Evolutionary conservation across 495 filamentous ascomycete genomes (phyloP).

Genomic region (Xylaria intraflava): DNA sequence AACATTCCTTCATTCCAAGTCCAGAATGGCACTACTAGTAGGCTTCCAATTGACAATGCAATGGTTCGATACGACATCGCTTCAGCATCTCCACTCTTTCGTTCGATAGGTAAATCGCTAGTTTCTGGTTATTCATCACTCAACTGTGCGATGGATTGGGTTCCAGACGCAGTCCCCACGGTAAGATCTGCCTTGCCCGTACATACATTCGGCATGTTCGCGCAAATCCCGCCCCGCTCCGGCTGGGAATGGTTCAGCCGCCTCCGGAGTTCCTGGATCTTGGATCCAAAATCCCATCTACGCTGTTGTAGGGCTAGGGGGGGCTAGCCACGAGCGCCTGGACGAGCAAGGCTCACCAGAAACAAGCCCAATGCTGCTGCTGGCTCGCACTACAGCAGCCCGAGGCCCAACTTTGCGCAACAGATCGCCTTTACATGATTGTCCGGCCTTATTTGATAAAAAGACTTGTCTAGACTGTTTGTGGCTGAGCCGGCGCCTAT

Average conservation of each 20-base stretch:
- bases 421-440: conserved; percentile 3
- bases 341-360: conserved; percentile 3
- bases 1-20: background rate
- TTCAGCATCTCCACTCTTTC: background rate
- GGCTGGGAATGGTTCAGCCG: conserved; percentile 1
- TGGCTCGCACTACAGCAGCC: background rate
- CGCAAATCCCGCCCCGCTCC: conserved; percentile 11
- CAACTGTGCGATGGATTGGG: background rate
- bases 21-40: background rate
- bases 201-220: background rate
- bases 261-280: conserved; percentile 7
- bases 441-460: conserved; percentile 11
- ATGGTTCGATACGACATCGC: background rate
- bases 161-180: background rate
- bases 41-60: background rate
- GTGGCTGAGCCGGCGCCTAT: conserved; percentile 25
- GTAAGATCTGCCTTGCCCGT: background rate
- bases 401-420: background rate
- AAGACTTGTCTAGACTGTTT: conserved; percentile 28
- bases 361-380: conserved; percentile 1
- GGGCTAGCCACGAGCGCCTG: conserved; percentile 5
- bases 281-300: conserved; percentile 5
- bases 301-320: conserved; percentile 8
- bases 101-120: background rate
- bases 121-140: background rate